Evolutionary conservation across 805 yeast genomes (phyloP).

Genomic region (Komagataella kurtzmanii): DNA sequence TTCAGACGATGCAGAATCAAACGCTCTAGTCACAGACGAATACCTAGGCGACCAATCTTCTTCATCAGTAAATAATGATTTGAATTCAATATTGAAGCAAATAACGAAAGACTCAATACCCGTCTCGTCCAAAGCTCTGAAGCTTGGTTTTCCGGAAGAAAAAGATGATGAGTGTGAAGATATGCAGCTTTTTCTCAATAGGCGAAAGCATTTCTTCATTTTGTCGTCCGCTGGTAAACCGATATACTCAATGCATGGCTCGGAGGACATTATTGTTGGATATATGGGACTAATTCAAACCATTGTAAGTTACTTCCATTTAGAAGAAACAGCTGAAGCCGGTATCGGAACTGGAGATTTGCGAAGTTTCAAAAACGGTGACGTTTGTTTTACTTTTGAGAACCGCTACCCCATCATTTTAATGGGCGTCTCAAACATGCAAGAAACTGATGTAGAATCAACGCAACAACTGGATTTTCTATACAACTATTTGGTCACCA

Average conservation of each 20-base stretch:
- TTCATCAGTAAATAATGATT: too few species aligned
- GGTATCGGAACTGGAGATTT: constrained; percentile 9
- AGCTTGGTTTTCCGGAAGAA: not conserved
- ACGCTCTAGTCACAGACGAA: too few species aligned
- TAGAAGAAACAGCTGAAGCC: constrained; percentile 11
- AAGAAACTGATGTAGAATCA: constrained; percentile 38
- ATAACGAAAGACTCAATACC: not conserved
- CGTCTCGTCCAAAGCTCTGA: not conserved
- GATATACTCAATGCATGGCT: constrained; percentile 65
- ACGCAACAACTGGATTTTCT: constrained; percentile 56
- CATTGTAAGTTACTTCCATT: constrained; percentile 55
- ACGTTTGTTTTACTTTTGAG: constrained; percentile 41
- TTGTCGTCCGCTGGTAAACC: constrained; percentile 84
- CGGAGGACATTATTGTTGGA: constrained; percentile 51
- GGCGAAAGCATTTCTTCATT: constrained; percentile 60
- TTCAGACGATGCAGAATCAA: too few species aligned
- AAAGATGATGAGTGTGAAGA: constrained; percentile 4
- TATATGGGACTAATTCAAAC: constrained; percentile 77
- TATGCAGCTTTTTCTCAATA: constrained; percentile 14
- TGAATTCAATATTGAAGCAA: not conserved
- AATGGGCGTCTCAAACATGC: constrained; percentile 49
- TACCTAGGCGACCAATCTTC: too few species aligned
- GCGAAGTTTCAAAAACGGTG: constrained; percentile 35
- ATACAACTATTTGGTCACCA: constrained; percentile 68
- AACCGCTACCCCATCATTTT: constrained; percentile 59